These are phyloP conservation scores for Calamus simplicifolius DNA, from an alignment of 176 grass and related monocot genomes.

Conservation along the genomic window DNA sequence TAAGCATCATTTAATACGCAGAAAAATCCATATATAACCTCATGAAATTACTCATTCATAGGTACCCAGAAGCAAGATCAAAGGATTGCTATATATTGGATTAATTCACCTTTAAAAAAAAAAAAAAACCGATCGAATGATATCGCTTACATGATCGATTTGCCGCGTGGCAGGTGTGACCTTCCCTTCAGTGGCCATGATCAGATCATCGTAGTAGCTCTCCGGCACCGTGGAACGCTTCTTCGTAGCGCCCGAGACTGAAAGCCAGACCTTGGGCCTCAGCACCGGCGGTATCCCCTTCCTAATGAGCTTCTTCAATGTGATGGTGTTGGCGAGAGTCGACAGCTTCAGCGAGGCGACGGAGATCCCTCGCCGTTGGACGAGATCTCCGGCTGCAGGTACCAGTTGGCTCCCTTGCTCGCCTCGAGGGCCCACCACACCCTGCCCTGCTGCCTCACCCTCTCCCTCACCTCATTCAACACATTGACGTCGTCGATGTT, in stretches of 20 bases:
- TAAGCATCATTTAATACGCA: too few relatives aligned
- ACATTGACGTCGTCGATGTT: constrained; percentile 93
- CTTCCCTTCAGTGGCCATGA: constrained; percentile 77
- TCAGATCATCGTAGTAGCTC: constrained; percentile 90
- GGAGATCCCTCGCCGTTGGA: constrained; percentile 45
- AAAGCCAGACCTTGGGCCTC: constrained; percentile 84
- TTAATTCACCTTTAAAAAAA: too few relatives aligned
- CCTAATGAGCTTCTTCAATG: constrained; percentile 65
- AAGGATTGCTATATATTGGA: too few relatives aligned
- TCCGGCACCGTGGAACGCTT: constrained; percentile 90
- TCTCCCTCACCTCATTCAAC: constrained; percentile 89
- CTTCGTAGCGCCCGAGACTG: constrained; percentile 75
- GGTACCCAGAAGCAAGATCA: too few relatives aligned
- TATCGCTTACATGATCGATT: constrained; percentile 79
- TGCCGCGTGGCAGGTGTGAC: constrained; percentile 77
- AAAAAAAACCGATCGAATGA: too few relatives aligned
- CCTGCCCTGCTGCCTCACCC: constrained; percentile 76
- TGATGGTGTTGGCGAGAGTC: constrained; percentile 62
- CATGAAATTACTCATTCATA: too few relatives aligned
- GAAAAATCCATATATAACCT: too few relatives aligned
- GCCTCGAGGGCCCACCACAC: constrained; percentile 89
- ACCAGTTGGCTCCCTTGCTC: constrained; percentile 88
- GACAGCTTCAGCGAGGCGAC: constrained; percentile 82
- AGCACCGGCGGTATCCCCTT: constrained; percentile 70
- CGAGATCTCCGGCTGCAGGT: constrained; percentile 70